Conservation (phyloP, 2,329 filamentous ascomycete species). For the Teratosphaeria viscida region DNA sequence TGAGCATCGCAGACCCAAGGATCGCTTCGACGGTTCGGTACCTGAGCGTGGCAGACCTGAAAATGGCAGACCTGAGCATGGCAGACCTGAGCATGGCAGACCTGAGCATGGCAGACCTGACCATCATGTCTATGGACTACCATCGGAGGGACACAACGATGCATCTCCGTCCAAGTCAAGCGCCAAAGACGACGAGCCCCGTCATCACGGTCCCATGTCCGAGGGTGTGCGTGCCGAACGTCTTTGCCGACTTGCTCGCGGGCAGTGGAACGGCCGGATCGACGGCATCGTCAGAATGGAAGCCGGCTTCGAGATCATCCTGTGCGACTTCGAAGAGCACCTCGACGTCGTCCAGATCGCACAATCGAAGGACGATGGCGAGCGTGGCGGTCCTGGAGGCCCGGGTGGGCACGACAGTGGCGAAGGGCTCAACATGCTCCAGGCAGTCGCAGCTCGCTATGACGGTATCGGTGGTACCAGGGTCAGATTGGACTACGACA, state of each 20-base stretch:
- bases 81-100: not conserved
- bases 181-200: not conserved
- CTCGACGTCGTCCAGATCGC: constrained; percentile 28
- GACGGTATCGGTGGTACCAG: constrained; percentile 35
- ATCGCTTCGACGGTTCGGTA: not conserved
- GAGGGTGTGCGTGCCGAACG: constrained; percentile 37
- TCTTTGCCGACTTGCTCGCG: constrained; percentile 45
- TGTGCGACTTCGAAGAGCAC: constrained; percentile 49
- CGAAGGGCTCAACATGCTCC: constrained; percentile 24
- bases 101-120: not conserved
- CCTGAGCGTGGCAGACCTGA: not conserved
- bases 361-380: constrained; percentile 5
- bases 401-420: constrained; percentile 5
- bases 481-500: constrained; percentile 38
- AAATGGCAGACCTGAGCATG: not conserved
- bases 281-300: constrained; percentile 60
- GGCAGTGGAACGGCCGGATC: constrained; percentile 42
- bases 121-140: not conserved
- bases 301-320: constrained; percentile 59
- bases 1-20: not conserved
- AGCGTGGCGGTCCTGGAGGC: constrained; percentile 1
- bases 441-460: constrained; percentile 33
- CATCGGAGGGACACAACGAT: not conserved
- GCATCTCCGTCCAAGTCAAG: not conserved
- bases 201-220: constrained; percentile 21